Conservation (phyloP, 2,329 filamentous ascomycete genomes). For the Ophiostoma novo-ulmi region DNA sequence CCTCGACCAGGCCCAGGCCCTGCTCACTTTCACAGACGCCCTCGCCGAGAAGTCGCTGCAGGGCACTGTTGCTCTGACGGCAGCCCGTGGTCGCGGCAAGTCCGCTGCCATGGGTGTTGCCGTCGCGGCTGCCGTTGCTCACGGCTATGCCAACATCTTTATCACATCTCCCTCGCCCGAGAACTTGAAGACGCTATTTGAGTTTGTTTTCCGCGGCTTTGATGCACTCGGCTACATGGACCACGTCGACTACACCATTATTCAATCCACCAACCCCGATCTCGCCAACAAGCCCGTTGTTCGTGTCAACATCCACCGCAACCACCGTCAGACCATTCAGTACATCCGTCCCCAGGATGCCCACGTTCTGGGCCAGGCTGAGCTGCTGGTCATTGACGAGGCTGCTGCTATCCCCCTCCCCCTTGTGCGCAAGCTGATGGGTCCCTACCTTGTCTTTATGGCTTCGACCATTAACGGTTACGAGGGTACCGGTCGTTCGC, state of each 20-base stretch:
- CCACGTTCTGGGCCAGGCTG: slow-evolving; percentile 89
- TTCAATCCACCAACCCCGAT: slow-evolving; percentile 95
- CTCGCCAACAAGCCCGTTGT: slow-evolving; percentile 96
- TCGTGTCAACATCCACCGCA: slow-evolving; percentile 87
- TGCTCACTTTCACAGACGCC: slow-evolving; percentile 94
- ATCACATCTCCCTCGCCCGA: slow-evolving; percentile 97
- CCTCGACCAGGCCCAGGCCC: slow-evolving; percentile 89
- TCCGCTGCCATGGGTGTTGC: slow-evolving; percentile 93
- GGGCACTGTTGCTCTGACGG: slow-evolving; percentile 89
- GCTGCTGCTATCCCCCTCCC: slow-evolving; percentile 93
- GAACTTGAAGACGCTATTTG: slow-evolving; percentile 96
- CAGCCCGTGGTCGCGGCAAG: slow-evolving; percentile 91
- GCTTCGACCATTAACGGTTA: slow-evolving; percentile 98
- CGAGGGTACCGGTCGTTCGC: slow-evolving; percentile 89
- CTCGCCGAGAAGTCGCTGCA: slow-evolving; percentile 93
- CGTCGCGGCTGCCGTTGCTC: slow-evolving; percentile 86
- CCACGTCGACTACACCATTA: slow-evolving; percentile 94
- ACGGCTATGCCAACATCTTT: slow-evolving; percentile 98
- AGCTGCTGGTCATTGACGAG: slow-evolving; percentile 93
- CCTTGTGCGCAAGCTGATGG: slow-evolving; percentile 87
- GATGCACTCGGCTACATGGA: slow-evolving; percentile 91
- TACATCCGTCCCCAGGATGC: slow-evolving; percentile 97
- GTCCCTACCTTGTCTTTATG: slow-evolving; percentile 97
- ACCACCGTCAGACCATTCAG: slow-evolving; percentile 95
- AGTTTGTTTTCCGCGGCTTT: slow-evolving; percentile 98